Evolutionary conservation across 2,329 filamentous ascomycete genomes (phyloP).

Genomic region (Nectriaceae sp.): DNA sequence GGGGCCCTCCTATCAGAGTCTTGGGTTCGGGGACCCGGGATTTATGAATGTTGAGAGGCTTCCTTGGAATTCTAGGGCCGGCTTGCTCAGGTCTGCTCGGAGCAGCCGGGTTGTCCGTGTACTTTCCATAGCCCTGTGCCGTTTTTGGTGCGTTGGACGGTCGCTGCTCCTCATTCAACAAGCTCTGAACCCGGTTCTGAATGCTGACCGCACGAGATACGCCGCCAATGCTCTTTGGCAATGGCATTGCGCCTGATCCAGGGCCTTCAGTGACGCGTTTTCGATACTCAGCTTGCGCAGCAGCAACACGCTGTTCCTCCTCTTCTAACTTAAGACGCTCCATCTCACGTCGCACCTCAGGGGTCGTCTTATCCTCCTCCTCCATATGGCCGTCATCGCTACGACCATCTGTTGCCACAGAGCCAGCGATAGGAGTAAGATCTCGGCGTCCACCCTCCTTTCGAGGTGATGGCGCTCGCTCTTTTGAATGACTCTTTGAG

Average conservation of each 20-base stretch:
- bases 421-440: conserved; percentile 73
- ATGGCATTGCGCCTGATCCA: conserved; percentile 38
- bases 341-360: conserved; percentile 87
- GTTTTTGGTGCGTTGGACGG: conserved; percentile 63
- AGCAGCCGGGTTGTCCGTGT: conserved; percentile 59
- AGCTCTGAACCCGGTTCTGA: conserved; percentile 84
- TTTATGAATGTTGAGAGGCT: conserved; percentile 46
- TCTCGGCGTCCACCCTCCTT: conserved; percentile 50
- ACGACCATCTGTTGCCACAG: conserved; percentile 61
- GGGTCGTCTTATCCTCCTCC: conserved; percentile 70
- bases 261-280: conserved; percentile 63
- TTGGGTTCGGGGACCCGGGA: conserved; percentile 26
- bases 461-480: conserved; percentile 50
- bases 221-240: conserved; percentile 58
- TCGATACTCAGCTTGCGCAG: conserved; percentile 85
- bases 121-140: conserved; percentile 87
- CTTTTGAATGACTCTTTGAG: conserved; percentile 27
- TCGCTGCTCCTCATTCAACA: conserved; percentile 77
- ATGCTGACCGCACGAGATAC: conserved; percentile 77
- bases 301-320: conserved; percentile 88
- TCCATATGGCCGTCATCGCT: conserved; percentile 67
- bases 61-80: conserved; percentile 50
- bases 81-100: conserved; percentile 40
- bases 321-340: conserved; percentile 80
- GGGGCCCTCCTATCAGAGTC: conserved; percentile 3